A percentile compares a stretch with the other conserved stretches of the same genome.
Conservation (phyloP, 139 green algal genomes). For the Chlorella sp. region DNA sequence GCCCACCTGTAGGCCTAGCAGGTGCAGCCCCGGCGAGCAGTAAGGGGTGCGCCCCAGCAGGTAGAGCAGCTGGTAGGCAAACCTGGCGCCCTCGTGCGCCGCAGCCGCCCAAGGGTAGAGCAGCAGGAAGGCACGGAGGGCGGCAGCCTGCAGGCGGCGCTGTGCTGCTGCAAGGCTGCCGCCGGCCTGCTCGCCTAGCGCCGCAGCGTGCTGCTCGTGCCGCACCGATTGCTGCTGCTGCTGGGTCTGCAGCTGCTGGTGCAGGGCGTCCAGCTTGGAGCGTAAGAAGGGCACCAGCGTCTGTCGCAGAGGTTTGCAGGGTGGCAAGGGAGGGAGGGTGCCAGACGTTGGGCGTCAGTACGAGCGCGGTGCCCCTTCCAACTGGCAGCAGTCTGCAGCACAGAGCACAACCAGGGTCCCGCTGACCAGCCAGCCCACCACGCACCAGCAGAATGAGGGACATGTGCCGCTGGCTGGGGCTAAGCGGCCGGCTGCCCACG, state of each 20-base stretch:
- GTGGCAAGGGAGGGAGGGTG: background rate
- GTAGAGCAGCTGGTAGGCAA: conserved; percentile 83
- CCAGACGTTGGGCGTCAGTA: background rate
- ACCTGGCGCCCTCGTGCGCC: conserved; percentile 57
- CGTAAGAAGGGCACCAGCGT: conserved; percentile 80
- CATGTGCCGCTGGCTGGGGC: conserved; percentile 1
- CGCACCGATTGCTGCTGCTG: background rate
- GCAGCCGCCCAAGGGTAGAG: conserved; percentile 69
- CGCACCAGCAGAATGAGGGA: conserved; percentile 56
- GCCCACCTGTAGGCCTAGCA: conserved; percentile 59
- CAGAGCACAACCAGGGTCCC: no score
- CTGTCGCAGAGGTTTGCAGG: conserved; percentile 35
- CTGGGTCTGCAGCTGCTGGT: conserved; percentile 40
- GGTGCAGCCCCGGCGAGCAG: conserved; percentile 64
- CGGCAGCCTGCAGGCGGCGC: background rate
- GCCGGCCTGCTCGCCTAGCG: background rate
- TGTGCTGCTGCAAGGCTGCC: background rate
- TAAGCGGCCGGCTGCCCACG: background rate
- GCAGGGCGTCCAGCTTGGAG: conserved; percentile 67
- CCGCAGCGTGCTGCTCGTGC: background rate
- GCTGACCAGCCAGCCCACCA: background rate
- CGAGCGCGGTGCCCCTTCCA: no score
- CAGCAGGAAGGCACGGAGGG: conserved; percentile 37
- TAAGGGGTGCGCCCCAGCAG: conserved; percentile 64
- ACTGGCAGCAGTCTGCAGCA: background rate